These are phyloP conservation scores for Zasmidium citrigriseum DNA, from an alignment of 2,329 filamentous ascomycete species.

Conservation along the genomic window DNA sequence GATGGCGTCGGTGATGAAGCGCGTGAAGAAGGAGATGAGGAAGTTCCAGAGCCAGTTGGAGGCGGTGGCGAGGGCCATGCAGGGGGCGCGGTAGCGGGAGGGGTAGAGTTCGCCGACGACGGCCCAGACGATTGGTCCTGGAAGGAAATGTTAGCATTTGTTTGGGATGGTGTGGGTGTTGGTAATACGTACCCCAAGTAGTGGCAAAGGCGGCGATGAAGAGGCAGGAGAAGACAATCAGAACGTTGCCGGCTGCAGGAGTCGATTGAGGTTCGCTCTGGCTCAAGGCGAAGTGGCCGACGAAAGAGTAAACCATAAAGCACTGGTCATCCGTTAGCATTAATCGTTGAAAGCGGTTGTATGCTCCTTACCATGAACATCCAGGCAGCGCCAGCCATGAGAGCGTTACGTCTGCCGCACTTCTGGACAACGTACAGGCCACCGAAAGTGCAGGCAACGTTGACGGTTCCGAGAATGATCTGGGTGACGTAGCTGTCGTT, in stretches of 20 bases:
- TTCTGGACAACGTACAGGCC: slow-evolving; percentile 52
- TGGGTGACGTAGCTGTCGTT: slow-evolving; percentile 48
- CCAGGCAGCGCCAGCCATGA: slow-evolving; percentile 48
- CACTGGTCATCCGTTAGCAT: slow-evolving; percentile 35
- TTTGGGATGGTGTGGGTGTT: too few relatives aligned
- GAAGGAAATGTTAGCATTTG: not conserved
- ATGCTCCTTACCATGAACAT: slow-evolving; percentile 28
- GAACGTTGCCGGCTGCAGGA: slow-evolving; percentile 31
- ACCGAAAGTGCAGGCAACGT: slow-evolving; percentile 50
- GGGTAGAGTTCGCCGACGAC: slow-evolving; percentile 39
- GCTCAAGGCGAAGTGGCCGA: slow-evolving; percentile 32
- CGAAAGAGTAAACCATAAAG: slow-evolving; percentile 61
- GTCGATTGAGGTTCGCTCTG: slow-evolving; percentile 21
- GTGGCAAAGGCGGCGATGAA: slow-evolving; percentile 39
- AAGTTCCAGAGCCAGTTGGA: slow-evolving; percentile 43
- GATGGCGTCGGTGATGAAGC: slow-evolving; percentile 40
- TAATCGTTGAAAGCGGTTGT: not conserved
- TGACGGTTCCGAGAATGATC: slow-evolving; percentile 51
- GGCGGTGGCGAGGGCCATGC: slow-evolving; percentile 48
- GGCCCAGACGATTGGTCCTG: slow-evolving; percentile 33
- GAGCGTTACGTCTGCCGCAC: slow-evolving; percentile 49
- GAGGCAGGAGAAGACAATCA: slow-evolving; percentile 40
- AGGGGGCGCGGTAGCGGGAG: slow-evolving; percentile 42
- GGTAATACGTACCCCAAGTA: slow-evolving; percentile 40
- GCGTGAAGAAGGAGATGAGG: slow-evolving; percentile 40